phyloP scores from a whole-genome alignment of 495 filamentous ascomycete species.

The Hyaloscypha finlandica region DNA sequence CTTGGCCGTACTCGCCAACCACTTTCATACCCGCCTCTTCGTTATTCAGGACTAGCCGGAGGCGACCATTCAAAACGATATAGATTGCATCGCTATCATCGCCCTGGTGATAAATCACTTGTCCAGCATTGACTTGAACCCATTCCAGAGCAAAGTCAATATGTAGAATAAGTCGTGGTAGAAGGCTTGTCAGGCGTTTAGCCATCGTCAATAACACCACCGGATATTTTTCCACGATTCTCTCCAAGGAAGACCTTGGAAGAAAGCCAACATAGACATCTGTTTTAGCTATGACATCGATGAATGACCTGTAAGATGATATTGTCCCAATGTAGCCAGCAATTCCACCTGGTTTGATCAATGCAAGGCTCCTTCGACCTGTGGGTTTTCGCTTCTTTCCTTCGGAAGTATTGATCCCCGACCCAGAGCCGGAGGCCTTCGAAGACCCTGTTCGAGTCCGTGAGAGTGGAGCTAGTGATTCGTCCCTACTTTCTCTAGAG shows the following conservation, averaged over 20 bases:
- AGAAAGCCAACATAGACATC: conserved; percentile 98
- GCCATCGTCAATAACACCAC: conserved; percentile 94
- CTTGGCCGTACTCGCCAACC: conserved; percentile 91
- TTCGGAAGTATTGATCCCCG: conserved; percentile 34
- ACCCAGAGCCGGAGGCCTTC: conserved; percentile 45
- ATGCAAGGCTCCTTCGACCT: conserved; percentile 73
- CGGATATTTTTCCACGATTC: conserved; percentile 88
- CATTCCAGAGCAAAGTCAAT: conserved; percentile 98
- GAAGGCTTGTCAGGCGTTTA: conserved; percentile 83
- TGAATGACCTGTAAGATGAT: conserved; percentile 93
- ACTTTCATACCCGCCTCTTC: conserved; percentile 83
- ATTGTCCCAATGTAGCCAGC: conserved; percentile 93
- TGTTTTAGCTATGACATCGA: conserved; percentile 95
- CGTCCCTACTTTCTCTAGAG: conserved; percentile 34
- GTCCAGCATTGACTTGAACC: conserved; percentile 93
- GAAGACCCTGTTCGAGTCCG: conserved; percentile 53
- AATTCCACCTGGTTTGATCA: conserved; percentile 93
- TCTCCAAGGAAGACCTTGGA: conserved; percentile 80
- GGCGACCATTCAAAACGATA: conserved; percentile 90
- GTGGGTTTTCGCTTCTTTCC: conserved; percentile 48
- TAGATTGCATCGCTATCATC: conserved; percentile 99
- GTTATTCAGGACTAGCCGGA: conserved; percentile 77
- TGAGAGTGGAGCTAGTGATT: conserved; percentile 49
- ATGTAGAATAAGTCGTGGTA: conserved; percentile 90
- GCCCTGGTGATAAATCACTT: conserved; percentile 89